Evolutionary conservation across 1,139 yeast genomes (phyloP).

Genomic region (Blastobotrys elegans): DNA sequence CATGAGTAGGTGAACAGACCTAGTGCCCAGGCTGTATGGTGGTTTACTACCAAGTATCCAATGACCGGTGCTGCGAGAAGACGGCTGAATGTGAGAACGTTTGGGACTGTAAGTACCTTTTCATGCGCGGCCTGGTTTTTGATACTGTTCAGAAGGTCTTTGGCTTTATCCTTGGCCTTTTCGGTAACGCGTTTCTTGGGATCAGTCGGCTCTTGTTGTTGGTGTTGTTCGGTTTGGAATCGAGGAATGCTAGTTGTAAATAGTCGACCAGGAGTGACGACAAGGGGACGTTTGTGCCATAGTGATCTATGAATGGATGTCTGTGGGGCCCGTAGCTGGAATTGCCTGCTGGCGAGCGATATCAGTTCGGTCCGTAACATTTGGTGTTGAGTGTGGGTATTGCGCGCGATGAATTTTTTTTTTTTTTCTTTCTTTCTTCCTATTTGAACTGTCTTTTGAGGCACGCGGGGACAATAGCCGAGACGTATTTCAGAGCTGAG

Average conservation of each 20-base stretch:
- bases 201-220: background rate
- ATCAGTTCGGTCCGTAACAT: background rate
- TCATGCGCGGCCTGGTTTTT: conserved; percentile 33
- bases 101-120: conserved; percentile 76
- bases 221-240: background rate
- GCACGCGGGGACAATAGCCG: too few species aligned
- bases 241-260: background rate
- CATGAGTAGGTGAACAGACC: conserved; percentile 78
- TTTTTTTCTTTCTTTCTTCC: too few species aligned
- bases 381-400: background rate
- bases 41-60: conserved; percentile 68
- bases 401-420: background rate
- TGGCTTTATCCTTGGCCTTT: conserved; percentile 4
- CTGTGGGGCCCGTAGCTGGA: too few species aligned
- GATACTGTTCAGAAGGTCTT: conserved; percentile 8
- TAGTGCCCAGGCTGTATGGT: conserved; percentile 59
- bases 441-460: too few species aligned
- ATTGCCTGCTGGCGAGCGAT: background rate
- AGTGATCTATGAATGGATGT: too few species aligned
- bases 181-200: background rate
- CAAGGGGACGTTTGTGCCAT: too few species aligned
- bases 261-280: background rate
- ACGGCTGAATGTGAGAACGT: conserved; percentile 73
- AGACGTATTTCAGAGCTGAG: too few species aligned
- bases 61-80: conserved; percentile 75